Conservation (phyloP, 257 asterid genomes). For the Solanum virginianum region DNA sequence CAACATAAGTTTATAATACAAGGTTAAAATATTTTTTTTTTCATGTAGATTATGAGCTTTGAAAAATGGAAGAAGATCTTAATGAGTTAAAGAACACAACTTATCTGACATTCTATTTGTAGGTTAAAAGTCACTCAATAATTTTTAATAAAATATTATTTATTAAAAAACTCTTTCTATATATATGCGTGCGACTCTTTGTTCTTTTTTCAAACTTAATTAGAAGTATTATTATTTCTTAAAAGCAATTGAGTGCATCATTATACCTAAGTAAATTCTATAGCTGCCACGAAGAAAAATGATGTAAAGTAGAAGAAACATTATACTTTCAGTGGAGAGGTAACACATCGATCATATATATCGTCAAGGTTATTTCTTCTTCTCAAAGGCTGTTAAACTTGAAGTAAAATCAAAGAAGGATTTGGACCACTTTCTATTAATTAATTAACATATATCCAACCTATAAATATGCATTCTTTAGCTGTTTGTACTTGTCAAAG, state of each 20-base stretch:
- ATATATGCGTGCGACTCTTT: not conserved
- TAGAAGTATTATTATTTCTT: not conserved
- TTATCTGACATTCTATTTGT: not conserved
- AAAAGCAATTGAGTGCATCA: not conserved
- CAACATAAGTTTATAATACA: too few species aligned
- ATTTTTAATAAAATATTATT: not conserved
- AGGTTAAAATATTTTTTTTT: too few species aligned
- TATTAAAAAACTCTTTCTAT: too few species aligned
- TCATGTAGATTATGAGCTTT: too few species aligned
- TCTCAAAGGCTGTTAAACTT: constrained; percentile 30
- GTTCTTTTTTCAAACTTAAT: not conserved
- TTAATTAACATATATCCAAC: not conserved
- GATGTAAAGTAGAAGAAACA: not conserved
- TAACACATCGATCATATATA: not conserved
- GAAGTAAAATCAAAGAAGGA: constrained; percentile 50
- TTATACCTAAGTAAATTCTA: not conserved
- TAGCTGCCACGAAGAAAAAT: not conserved
- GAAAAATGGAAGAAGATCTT: not conserved
- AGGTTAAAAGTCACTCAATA: not conserved
- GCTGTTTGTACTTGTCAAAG: not conserved
- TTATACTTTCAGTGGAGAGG: not conserved
- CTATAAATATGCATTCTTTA: not conserved
- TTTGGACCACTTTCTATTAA: not conserved
- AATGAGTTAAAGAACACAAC: not conserved
- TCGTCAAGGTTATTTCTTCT: constrained; percentile 10